Percentiles rank a stretch among this genome's conserved stretches.
Conservation (phyloP, 2,329 filamentous ascomycete species). For the Albophoma yamanashiensis region DNA sequence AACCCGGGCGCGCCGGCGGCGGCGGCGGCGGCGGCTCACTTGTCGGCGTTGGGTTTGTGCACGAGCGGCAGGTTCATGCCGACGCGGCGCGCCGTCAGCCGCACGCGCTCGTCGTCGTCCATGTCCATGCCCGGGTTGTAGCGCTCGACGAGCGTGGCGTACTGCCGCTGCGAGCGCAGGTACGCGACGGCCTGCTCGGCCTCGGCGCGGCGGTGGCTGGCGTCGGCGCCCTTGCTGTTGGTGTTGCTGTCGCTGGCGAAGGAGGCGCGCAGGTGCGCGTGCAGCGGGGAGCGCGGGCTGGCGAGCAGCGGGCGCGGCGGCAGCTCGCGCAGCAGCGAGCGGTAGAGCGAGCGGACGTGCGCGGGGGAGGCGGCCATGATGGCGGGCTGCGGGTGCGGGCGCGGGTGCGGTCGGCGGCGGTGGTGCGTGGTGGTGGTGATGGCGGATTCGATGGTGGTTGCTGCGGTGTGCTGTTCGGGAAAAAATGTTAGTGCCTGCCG, state of each 20-base stretch:
- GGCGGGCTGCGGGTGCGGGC: background rate
- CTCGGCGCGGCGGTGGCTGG: constrained; percentile 14
- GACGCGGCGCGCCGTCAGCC: constrained; percentile 75
- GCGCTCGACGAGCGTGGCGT: constrained; percentile 70
- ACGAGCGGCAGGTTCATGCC: constrained; percentile 80
- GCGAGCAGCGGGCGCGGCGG: constrained; percentile 50
- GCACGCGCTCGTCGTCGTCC: constrained; percentile 73
- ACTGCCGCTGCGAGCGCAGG: constrained; percentile 74
- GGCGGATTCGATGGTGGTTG: background rate
- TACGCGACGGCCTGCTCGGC: constrained; percentile 76
- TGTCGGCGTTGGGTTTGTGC: constrained; percentile 17
- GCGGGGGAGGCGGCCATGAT: constrained; percentile 29
- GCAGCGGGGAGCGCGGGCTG: constrained; percentile 43
- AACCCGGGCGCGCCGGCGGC: background rate
- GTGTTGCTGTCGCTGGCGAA: constrained; percentile 15
- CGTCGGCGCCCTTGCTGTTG: constrained; percentile 11
- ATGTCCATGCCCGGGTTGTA: constrained; percentile 92
- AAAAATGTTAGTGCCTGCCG: background rate
- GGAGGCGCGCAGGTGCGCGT: constrained; percentile 18
- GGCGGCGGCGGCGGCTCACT: background rate
- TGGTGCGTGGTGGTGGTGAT: background rate
- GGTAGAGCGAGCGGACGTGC: constrained; percentile 69
- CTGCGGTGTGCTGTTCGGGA: too few relatives aligned
- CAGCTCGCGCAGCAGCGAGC: constrained; percentile 78
- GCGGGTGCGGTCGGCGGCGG: too few relatives aligned